Base-by-base conservation (phyloP, 768 basidiomycete species). In the Mycena chlorophos region DNA sequence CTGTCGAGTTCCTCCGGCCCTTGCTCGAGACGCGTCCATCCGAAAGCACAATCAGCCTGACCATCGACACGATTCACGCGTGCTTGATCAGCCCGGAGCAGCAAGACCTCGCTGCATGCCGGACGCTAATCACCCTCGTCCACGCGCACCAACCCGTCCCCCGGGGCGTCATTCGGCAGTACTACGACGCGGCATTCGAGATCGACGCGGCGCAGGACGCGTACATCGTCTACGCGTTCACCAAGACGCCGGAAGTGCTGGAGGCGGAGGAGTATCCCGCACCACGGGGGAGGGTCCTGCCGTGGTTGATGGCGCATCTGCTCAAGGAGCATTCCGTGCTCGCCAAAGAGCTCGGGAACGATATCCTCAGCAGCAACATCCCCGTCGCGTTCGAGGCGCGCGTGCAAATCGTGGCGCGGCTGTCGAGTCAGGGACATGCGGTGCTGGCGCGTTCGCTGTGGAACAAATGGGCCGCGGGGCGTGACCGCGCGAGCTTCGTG, bases 291-390 rank as follows among this genome's bases (percentile, higher is more conserved):
- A 40, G 57, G 8, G 64, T 78, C 2, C 60, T 86, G 48, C 64
- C 74, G 17, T 87, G 81, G 81, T 66, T 88, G n/a, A 74, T 88
- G 72, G 55, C 69, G 3, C 65, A 78, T 65, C 71, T 86, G 16
- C 65, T 62, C 34, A 74, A 75, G 42, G 68, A 69, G 22, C 73
- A 77, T 54, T 67, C 73, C 3, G 74, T 83, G 57, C 72, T 82
- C 5, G 74, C 78, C 27, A 78, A 84, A 43, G 65, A 64, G 25
- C 71, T 89, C 25, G 80, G 78, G 5, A 66, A 69, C 22, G 80
- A 87, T 51, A 75, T 82, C 3, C 74, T 78, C 1, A 71, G 78
- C 2, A 51, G 69, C 14, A 63, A 72, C 40, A 68, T 78, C 12
- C 64, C 67, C 2, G 65, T 89, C 40, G 77, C 79, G 2, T 59